Evolutionary conservation across 345 rosid species (phyloP).

Genomic region (Garcia nutans): DNA sequence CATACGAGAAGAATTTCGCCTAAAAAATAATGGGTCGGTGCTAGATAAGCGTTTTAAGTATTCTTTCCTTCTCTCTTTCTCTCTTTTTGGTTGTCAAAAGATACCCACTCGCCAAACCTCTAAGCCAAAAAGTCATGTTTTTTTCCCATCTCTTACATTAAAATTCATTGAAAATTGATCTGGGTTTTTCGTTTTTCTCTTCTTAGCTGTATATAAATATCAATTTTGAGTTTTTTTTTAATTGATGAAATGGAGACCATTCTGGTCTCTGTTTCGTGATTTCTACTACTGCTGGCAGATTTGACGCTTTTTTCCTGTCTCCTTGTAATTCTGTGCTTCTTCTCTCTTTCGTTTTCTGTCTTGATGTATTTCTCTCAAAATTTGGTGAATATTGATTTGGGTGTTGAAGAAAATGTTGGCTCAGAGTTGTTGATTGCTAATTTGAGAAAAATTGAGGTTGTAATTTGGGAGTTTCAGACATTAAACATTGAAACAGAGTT

Average conservation of each 20-base stretch:
- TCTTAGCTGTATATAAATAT: background rate
- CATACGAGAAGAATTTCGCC: constrained; percentile 12
- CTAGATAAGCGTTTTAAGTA: constrained; percentile 29
- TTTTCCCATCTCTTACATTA: constrained; percentile 7
- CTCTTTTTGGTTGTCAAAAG: constrained; percentile 39
- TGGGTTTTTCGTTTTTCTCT: background rate
- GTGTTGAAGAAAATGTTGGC: constrained; percentile 7
- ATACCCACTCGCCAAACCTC: constrained; percentile 21
- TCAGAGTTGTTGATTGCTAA: constrained; percentile 4
- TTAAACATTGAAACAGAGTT: background rate
- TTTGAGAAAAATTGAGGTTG: background rate
- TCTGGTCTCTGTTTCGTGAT: background rate
- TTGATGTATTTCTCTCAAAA: background rate
- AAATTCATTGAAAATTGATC: background rate
- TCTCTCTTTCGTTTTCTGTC: background rate
- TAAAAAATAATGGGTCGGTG: constrained; percentile 56
- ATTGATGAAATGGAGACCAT: constrained; percentile 7
- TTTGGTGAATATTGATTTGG: background rate
- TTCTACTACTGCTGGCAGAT: background rate
- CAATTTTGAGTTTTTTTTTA: background rate
- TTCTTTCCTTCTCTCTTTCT: constrained; percentile 10
- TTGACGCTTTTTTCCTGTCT: background rate
- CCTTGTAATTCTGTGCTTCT: background rate
- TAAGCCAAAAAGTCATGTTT: constrained; percentile 1
- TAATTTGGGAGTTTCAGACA: background rate